Evolutionary conservation across 768 basidiomycete genomes (phyloP), one percentile per base, ranked within the genome.

Genomic region (Xanthoconium stramineum): DNA sequence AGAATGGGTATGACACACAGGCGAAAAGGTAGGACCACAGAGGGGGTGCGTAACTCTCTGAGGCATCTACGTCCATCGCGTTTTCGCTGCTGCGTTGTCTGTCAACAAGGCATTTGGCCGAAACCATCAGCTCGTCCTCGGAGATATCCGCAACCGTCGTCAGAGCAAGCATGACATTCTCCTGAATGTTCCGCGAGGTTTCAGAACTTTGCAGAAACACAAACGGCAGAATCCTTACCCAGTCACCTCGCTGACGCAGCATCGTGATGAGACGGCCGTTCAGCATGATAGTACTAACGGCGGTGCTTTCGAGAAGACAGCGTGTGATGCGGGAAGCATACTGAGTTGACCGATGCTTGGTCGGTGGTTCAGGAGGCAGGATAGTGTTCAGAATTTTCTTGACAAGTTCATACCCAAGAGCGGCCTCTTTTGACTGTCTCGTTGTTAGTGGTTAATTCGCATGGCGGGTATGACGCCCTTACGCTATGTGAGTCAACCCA

Each of bases 201-300:
- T 14, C 14, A 47, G 3, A 29, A 36, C 14, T 24, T 20, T 15
- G 1, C 24, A 33, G 30, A 12, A 19, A 15, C 6, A 30, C 0
- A 10, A 24, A 30, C 12, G 28, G 39, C 3, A 39, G 3, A 38
- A 47, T 50, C 63, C 78, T 53, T 64, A 84, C 91, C 90, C 91
- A 93, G 63, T 92, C 91, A 42, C 76, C 74, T 55, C 77, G 78
- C 50, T 76, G 67, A 45, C 77, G 72, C 35, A 93, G 69, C 2
- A 75, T 75, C 10, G 74, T 73, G 37, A 91, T 62, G 17, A 92
- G 68, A 3, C 83, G 84, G 13, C 78, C 80, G 7, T 81, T 72
- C 11, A 89, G 63, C 86, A 91, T 89, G 30, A 74, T 77, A 42
- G 80, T 77, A 53, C 79, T 83, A 14, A 90, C 79, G 3, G 80